phyloP scores from a whole-genome alignment of 2,329 filamentous ascomycete species.

The Penicillium sclerotiorum region DNA sequence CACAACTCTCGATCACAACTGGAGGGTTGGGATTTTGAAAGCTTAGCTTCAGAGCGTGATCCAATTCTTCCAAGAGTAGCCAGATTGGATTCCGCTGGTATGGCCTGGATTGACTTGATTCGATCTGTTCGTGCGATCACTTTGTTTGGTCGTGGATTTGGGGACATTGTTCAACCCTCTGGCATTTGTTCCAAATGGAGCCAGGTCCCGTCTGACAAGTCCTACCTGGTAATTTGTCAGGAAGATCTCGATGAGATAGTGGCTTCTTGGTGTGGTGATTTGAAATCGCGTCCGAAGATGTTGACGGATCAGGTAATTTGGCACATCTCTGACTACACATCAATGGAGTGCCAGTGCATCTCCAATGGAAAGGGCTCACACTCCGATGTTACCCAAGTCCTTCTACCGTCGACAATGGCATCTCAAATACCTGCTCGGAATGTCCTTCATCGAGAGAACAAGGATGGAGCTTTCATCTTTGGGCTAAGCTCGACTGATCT shows the following conservation, averaged over 20 bases:
- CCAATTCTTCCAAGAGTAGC: conserved; percentile 24
- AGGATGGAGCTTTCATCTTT: background rate
- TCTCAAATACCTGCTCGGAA: background rate
- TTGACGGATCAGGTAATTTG: background rate
- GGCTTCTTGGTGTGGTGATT: background rate
- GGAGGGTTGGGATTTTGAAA: conserved; percentile 36
- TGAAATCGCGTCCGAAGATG: background rate
- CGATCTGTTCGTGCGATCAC: conserved; percentile 28
- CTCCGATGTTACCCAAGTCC: background rate
- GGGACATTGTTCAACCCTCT: conserved; percentile 17
- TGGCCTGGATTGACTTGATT: conserved; percentile 36
- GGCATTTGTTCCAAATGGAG: background rate
- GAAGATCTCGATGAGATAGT: background rate
- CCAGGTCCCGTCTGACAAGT: background rate
- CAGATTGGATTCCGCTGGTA: conserved; percentile 16
- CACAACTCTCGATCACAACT: conserved; percentile 20
- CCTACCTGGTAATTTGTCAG: background rate
- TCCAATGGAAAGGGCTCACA: background rate
- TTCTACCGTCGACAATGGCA: background rate
- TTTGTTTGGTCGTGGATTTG: conserved; percentile 31
- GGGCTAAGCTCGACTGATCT: background rate
- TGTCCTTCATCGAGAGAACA: background rate
- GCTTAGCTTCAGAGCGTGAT: conserved; percentile 22
- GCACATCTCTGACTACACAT: background rate
- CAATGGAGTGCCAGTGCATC: background rate